Percentiles rank a stretch among this genome's conserved stretches.
Evolutionary conservation across 2,329 filamentous ascomycete species (phyloP).

Genomic region (Pseudogymnoascus sp.): DNA sequence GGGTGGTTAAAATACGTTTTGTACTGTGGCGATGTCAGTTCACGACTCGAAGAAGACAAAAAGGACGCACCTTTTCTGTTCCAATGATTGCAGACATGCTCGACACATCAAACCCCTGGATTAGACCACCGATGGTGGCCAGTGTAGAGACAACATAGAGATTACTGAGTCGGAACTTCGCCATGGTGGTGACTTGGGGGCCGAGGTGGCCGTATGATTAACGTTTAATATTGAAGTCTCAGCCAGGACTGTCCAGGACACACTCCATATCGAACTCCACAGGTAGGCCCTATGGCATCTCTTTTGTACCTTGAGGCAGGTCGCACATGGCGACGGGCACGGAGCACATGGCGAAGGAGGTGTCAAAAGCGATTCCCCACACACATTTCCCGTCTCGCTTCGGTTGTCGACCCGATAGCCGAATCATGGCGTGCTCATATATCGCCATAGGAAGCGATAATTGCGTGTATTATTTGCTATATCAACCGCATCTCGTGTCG

Average conservation of each 20-base stretch:
- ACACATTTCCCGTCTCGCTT: background rate
- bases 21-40: background rate
- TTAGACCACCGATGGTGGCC: constrained; percentile 10
- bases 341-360: background rate
- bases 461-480: background rate
- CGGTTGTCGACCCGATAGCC: background rate
- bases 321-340: background rate
- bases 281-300: background rate
- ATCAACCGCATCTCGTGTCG: constrained; percentile 3
- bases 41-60: background rate
- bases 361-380: background rate
- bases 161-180: constrained; percentile 10
- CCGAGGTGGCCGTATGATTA: background rate
- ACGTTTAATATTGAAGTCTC: background rate
- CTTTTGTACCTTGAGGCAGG: background rate
- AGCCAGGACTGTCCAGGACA: background rate
- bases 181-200: constrained; percentile 3
- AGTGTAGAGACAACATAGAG: constrained; percentile 10
- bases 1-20: constrained; percentile 2
- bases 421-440: background rate
- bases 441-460: background rate
- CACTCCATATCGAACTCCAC: background rate
- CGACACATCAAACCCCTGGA: constrained; percentile 45
- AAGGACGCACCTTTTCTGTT: constrained; percentile 25
- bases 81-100: constrained; percentile 48